Evolutionary conservation across 2,329 filamentous ascomycete genomes (phyloP), one percentile per base, ranked within the genome.

Genomic region (Paracoccidioides brasiliensis): DNA sequence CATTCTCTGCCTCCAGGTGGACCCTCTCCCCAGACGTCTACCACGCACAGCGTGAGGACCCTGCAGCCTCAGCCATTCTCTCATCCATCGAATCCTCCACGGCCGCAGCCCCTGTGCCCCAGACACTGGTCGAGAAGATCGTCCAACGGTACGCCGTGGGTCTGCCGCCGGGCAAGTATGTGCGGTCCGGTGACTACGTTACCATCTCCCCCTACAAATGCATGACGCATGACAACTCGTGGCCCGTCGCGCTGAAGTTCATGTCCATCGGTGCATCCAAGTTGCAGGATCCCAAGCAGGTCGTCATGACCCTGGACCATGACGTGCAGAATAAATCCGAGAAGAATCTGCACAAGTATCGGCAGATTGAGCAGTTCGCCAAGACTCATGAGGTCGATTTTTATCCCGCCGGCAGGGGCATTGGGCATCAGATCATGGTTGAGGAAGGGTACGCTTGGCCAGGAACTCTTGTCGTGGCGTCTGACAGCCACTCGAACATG

Each of bases 81-180:
- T 59, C 59, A 3, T 46, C 60, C 12, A 52, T 60, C 22, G 53
- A 62, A 52, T 58, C 60, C 22, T 53, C 56, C 38, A 55, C 70
- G 72, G 2, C 80, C 87, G 0, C 70, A 72, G 2, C 80, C 87
- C 0, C 43, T 7, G 43, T 30, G 15, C 48, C 48, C 1, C 90
- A 95, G 71, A 96, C 88, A 2, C 72, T 95, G 53, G 93, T 88
- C 2, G 90, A 96, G 70, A 95, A 95, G 76, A 95, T 96, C 57
- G 84, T 95, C 0, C 90, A 96, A 69, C 74, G 78, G 14, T 85
- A 95, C 70, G 80, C 88, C 0, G 78, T 90, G n/a, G 88, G 84
- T 8, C 79, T 95, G 0, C 72, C 86, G 1, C 70, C 81, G 9
- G 88, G 83, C 57, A 95, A 95, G 73, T 75, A 78, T 56, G 86